A percentile compares a stretch with the other conserved stretches of the same genome.
Conservation (phyloP, 2,329 filamentous ascomycete species). For the Penicillium freii region DNA sequence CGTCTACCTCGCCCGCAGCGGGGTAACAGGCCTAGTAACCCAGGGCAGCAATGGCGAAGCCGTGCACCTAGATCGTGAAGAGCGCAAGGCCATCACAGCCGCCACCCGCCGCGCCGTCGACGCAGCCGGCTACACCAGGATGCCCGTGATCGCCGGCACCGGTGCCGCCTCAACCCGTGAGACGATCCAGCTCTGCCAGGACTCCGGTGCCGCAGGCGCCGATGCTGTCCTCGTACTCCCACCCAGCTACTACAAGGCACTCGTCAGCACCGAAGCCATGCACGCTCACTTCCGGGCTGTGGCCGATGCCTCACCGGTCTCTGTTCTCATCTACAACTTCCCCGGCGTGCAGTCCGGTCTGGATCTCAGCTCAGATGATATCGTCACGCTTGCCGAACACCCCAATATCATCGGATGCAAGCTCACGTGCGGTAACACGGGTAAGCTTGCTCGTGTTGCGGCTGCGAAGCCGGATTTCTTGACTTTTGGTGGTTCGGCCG, state of each 20-base stretch:
- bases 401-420: slow-evolving; percentile 69
- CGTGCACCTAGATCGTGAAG: slow-evolving; percentile 69
- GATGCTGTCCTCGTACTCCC: slow-evolving; percentile 75
- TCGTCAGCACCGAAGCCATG: slow-evolving; percentile 61
- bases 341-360: slow-evolving; percentile 65
- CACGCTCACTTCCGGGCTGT: slow-evolving; percentile 65
- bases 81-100: slow-evolving; percentile 66
- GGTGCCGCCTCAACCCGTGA: slow-evolving; percentile 72
- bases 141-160: slow-evolving; percentile 75
- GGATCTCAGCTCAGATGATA: slow-evolving; percentile 66
- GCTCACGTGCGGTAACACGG: slow-evolving; percentile 71
- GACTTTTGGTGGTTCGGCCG: slow-evolving; percentile 83
- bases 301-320: slow-evolving; percentile 59
- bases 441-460: slow-evolving; percentile 65
- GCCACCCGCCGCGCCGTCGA: slow-evolving; percentile 70
- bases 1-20: slow-evolving; percentile 67
- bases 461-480: slow-evolving; percentile 61
- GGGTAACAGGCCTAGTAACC: slow-evolving; percentile 70
- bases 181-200: slow-evolving; percentile 65
- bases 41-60: slow-evolving; percentile 83
- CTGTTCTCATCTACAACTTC: slow-evolving; percentile 71
- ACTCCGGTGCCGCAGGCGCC: slow-evolving; percentile 67
- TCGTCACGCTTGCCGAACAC: slow-evolving; percentile 57
- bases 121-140: slow-evolving; percentile 60
- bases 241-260: slow-evolving; percentile 69